These are phyloP conservation scores for Dorcoceras hygrometricum DNA, from an alignment of 257 asterid genomes.

Conservation along the genomic window DNA sequence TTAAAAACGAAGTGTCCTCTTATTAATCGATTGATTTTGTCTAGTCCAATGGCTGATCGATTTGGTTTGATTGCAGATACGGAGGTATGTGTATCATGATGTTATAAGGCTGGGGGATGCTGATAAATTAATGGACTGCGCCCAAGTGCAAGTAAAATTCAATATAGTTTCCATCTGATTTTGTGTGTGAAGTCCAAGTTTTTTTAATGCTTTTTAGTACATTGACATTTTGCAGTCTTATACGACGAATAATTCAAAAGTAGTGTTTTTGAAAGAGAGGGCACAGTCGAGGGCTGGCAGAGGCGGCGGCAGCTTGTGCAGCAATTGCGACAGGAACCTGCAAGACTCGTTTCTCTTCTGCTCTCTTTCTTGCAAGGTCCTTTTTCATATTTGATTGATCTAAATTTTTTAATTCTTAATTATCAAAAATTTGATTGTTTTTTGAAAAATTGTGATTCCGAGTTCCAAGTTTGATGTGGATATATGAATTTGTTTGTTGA, in stretches of 20 bases:
- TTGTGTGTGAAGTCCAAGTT: not conserved
- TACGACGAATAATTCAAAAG: conserved; percentile 55
- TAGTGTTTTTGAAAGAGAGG: conserved; percentile 48
- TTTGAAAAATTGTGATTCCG: no score
- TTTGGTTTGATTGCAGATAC: conserved; percentile 28
- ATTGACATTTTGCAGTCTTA: conserved; percentile 35
- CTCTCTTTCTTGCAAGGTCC: conserved; percentile 82
- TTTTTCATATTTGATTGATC: not conserved
- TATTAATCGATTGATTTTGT: not conserved
- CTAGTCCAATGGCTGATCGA: not conserved
- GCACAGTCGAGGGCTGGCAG: conserved; percentile 42
- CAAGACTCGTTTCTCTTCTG: conserved; percentile 51
- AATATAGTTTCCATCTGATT: not conserved
- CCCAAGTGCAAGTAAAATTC: conserved; percentile 59
- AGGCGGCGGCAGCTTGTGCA: conserved; percentile 43
- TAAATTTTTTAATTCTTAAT: not conserved
- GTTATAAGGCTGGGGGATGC: conserved; percentile 35
- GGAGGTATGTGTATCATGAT: conserved; percentile 35
- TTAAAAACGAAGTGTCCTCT: no score
- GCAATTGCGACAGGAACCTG: conserved; percentile 48
- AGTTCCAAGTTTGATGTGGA: no score
- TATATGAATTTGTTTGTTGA: no score
- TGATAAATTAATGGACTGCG: conserved; percentile 55
- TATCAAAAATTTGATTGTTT: conserved; percentile 1
- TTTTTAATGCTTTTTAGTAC: not conserved